Evolutionary conservation across 345 rosid species (phyloP), one percentile per base, ranked within the genome.

Genomic region (Ceriops zippeliana): DNA sequence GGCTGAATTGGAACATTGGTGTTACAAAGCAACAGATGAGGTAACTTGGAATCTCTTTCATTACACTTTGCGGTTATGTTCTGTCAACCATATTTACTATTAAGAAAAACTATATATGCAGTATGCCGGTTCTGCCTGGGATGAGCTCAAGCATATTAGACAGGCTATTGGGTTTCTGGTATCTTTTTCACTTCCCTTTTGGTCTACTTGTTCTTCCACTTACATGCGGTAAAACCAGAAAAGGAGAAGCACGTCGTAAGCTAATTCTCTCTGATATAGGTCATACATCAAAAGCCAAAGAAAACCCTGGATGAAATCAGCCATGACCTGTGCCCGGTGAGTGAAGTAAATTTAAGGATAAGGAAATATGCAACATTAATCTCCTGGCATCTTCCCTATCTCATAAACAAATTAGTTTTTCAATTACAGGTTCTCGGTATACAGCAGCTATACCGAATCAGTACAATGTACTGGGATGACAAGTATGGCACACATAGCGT

Each of bases 401-500:
- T 61, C 47, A 62, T 52, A 70, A 75, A n/a, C 31, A 46, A 20
- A 5, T 47, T 27, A 17, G 7, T 67, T 34, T 59, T 19, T 64
- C 38, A 52, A 21, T 62, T 64, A 0, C 87, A 92, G 98, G 93
- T 92, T 51, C 87, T 92, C 22, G 90, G 98, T 46, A 84, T 92
- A 73, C 98, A 92, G 71, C 98, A 92, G 79, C 78, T 92, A 5
- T 92, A 90, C 75, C 80, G 98, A 46, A 92, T 92, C 58, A 85
- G 98, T 70, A 90, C 98, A 0, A 88, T 92, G 97, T 92, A 90
- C 72, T 92, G 98, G 98, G 98, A 92, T 46, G 98, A 92, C 86
- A 92, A 92, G 81, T 92, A 92, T 56, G 96, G 93, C 73, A 90
- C 96, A 0, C 98, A 89, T 20, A 92, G 98, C 53, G 98, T 92